phyloP scores from a whole-genome alignment of 768 basidiomycete species.

The Kockovaella imperatae region DNA sequence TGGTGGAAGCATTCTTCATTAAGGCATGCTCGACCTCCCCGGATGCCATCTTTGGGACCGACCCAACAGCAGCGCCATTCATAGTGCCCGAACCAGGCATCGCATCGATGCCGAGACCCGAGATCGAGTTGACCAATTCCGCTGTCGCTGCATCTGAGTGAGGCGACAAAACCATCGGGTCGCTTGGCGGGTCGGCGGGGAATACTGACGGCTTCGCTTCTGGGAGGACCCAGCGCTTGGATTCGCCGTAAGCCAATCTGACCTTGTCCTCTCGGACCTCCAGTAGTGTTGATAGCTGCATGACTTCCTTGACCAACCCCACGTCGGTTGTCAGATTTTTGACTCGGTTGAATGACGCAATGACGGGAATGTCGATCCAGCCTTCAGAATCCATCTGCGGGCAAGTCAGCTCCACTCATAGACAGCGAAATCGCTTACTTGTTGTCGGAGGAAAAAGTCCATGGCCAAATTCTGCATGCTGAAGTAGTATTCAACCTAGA shows the following conservation, averaged over 20 bases:
- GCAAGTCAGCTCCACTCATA: neutral
- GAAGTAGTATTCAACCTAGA: constrained; percentile 83
- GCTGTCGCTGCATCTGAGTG: neutral
- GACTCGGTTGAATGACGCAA: constrained; percentile 84
- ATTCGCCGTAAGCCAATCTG: constrained; percentile 56
- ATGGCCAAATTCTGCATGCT: constrained; percentile 82
- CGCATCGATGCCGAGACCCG: neutral
- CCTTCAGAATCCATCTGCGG: constrained; percentile 78
- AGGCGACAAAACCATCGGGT: neutral
- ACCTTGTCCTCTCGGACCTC: constrained; percentile 62
- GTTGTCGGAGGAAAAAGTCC: constrained; percentile 71
- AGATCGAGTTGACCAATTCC: neutral
- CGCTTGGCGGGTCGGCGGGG: constrained; percentile 1
- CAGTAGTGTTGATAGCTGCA: constrained; percentile 59
- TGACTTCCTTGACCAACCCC: constrained; percentile 60
- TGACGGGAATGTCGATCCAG: constrained; percentile 71
- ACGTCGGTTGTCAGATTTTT: constrained; percentile 55
- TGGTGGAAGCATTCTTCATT: constrained; percentile 20
- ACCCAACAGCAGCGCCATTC: too few species aligned
- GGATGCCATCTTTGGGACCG: neutral
- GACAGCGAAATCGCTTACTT: constrained; percentile 51
- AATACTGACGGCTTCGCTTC: constrained; percentile 49
- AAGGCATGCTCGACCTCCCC: constrained; percentile 24
- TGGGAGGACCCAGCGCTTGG: constrained; percentile 60
- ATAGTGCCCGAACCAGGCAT: neutral